phyloP scores from a whole-genome alignment of 176 grass and related monocot genomes.

The Saccharum officinarum region DNA sequence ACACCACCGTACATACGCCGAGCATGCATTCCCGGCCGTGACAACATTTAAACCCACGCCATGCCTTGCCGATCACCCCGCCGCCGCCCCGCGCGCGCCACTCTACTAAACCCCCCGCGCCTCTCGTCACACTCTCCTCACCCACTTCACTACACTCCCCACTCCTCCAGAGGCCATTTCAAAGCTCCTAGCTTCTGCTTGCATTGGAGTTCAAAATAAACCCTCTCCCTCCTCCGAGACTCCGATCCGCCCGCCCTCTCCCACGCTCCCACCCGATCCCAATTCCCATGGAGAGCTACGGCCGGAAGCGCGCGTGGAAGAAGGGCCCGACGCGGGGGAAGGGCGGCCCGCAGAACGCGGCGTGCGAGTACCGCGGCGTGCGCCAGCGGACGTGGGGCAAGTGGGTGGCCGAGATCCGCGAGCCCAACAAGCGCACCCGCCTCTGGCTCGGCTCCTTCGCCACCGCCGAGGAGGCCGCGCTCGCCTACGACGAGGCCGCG shows the following conservation, averaged over 20 bases:
- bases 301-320: constrained; percentile 86
- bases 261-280: too few relatives aligned
- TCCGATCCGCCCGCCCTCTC: too few relatives aligned
- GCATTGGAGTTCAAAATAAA: constrained; percentile 25
- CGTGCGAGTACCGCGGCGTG: constrained; percentile 87
- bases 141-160: too few relatives aligned
- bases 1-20: constrained; percentile 26
- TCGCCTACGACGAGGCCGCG: constrained; percentile 91
- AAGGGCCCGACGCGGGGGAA: constrained; percentile 85
- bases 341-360: constrained; percentile 74
- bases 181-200: background rate
- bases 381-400: constrained; percentile 86
- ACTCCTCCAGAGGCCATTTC: background rate
- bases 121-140: constrained; percentile 53
- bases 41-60: constrained; percentile 64
- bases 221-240: background rate
- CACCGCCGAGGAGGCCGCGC: constrained; percentile 85
- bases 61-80: background rate
- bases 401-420: constrained; percentile 91
- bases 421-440: constrained; percentile 82
- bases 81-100: constrained; percentile 14
- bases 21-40: constrained; percentile 49
- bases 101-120: constrained; percentile 49
- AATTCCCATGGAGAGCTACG: constrained; percentile 54
- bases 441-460: constrained; percentile 86